These are phyloP conservation scores for Mrakia gelida DNA, from an alignment of 768 basidiomycete genomes.

Conservation along the genomic window DNA sequence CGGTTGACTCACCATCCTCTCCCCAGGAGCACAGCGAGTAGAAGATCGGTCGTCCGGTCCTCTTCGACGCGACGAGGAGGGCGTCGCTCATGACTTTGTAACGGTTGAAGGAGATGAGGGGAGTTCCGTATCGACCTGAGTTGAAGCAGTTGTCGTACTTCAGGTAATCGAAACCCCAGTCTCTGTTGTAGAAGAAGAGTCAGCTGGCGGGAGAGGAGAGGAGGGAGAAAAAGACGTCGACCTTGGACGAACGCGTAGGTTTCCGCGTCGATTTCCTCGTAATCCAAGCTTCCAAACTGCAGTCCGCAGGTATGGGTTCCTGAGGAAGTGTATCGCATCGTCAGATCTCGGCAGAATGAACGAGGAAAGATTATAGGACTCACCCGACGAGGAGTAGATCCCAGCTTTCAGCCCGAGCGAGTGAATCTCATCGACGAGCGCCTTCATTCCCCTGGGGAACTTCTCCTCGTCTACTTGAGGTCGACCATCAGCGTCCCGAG, in stretches of 20 bases:
- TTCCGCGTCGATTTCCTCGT: conserved; percentile 52
- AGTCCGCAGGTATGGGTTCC: conserved; percentile 44
- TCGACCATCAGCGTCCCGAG: conserved; percentile 25
- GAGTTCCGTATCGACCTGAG: conserved; percentile 5
- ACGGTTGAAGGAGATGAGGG: conserved; percentile 18
- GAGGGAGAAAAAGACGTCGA: not conserved
- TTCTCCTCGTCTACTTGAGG: conserved; percentile 33
- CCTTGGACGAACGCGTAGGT: conserved; percentile 47
- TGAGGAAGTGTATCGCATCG: not conserved
- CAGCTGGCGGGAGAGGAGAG: not conserved
- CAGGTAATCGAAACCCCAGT: conserved; percentile 32
- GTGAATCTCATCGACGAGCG: conserved; percentile 35
- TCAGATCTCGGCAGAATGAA: no score
- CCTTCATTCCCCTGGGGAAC: conserved; percentile 36
- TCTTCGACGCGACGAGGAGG: not conserved
- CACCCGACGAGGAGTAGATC: conserved; percentile 45
- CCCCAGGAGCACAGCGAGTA: conserved; percentile 31
- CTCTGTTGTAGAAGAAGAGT: not conserved
- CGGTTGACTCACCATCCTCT: conserved; percentile 17
- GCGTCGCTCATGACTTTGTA: conserved; percentile 29
- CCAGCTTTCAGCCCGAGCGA: conserved; percentile 40
- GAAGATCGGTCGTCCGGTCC: conserved; percentile 9
- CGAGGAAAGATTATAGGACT: not conserved
- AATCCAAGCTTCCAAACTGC: conserved; percentile 49
- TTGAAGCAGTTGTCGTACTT: conserved; percentile 31